Conservation (phyloP, 2,329 filamentous ascomycete species). For the Thelonectria rubi region DNA sequence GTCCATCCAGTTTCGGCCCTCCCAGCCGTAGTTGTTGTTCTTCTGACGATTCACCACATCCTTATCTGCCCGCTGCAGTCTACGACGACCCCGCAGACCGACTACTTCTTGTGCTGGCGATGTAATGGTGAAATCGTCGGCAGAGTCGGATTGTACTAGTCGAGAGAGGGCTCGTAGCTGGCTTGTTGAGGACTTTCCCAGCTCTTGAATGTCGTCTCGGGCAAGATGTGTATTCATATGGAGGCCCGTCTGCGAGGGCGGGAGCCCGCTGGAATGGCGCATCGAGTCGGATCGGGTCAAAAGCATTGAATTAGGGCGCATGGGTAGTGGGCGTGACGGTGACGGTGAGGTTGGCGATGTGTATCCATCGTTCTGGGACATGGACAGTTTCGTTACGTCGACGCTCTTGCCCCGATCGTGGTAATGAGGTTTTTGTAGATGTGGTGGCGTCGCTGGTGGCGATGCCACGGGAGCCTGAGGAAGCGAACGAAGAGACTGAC, state of each 20-base stretch:
- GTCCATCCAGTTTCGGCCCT: constrained; percentile 96
- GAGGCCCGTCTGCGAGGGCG: constrained; percentile 45
- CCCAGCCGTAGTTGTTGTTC: constrained; percentile 72
- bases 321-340: constrained; percentile 46
- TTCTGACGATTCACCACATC: constrained; percentile 58
- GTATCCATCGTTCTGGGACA: constrained; percentile 55
- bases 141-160: constrained; percentile 77
- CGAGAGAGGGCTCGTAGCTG: constrained; percentile 89
- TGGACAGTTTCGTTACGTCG: constrained; percentile 65
- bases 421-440: constrained; percentile 46
- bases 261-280: constrained; percentile 47
- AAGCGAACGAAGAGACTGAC: constrained; percentile 80
- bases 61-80: constrained; percentile 77
- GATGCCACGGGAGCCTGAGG: constrained; percentile 68
- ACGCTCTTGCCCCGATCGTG: constrained; percentile 71
- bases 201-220: constrained; percentile 78
- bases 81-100: constrained; percentile 84
- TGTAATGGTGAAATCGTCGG: constrained; percentile 83
- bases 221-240: constrained; percentile 57
- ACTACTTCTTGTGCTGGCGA: constrained; percentile 84
- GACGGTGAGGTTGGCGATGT: constrained; percentile 55
- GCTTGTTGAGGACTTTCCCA: constrained; percentile 89
- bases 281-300: constrained; percentile 66
- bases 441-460: constrained; percentile 52
- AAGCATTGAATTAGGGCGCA: constrained; percentile 70